Conservation (phyloP, 768 basidiomycete species). For the Lactarius deliciosus region DNA sequence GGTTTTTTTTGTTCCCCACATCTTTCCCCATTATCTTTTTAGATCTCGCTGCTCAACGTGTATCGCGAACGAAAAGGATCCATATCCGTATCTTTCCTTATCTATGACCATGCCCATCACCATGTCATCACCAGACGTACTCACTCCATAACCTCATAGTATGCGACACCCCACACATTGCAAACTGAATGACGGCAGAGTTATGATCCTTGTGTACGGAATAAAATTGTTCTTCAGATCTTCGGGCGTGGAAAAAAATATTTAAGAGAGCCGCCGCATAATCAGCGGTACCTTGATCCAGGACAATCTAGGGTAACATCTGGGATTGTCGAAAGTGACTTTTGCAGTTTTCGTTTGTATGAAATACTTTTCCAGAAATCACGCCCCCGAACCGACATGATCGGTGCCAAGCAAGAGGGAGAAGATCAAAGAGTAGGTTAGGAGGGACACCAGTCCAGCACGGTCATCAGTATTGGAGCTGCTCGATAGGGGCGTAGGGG, state of each 20-base stretch:
- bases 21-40: slow-evolving; percentile 7
- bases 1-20: slow-evolving; percentile 1
- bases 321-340: neutral
- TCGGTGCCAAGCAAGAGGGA: neutral
- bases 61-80: neutral
- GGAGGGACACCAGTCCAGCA: neutral
- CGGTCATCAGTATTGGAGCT: neutral
- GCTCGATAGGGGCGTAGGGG: too few species aligned
- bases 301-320: neutral
- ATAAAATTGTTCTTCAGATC: neutral
- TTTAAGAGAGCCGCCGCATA: neutral
- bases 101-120: neutral
- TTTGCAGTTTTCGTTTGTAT: neutral
- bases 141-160: neutral
- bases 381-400: neutral
- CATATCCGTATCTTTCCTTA: neutral
- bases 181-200: neutral
- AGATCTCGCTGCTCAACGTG: slow-evolving; percentile 10
- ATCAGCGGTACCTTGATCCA: neutral
- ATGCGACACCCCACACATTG: neutral
- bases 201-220: neutral
- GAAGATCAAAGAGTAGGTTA: neutral
- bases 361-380: neutral
- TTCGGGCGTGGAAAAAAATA: neutral
- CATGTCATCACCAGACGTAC: slow-evolving; percentile 1